phyloP scores from a whole-genome alignment of 257 asterid species.

The Salvia splendens region DNA sequence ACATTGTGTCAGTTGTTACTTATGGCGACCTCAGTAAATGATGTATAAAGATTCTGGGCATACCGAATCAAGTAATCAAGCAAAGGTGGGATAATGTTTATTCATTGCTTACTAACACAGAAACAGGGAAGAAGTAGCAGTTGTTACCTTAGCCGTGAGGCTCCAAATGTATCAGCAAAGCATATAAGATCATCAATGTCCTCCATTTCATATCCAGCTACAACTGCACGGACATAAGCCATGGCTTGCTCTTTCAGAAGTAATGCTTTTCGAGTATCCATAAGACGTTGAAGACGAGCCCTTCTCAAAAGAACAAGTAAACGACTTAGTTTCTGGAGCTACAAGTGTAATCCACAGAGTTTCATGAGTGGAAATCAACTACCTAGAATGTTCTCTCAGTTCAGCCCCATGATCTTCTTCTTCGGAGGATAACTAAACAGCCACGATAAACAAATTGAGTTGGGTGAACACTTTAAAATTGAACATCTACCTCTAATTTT shows the following conservation, averaged over 20 bases:
- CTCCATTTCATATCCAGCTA: slow-evolving; percentile 82
- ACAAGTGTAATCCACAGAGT: background rate
- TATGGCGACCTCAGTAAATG: background rate
- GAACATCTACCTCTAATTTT: background rate
- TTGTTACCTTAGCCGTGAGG: slow-evolving; percentile 67
- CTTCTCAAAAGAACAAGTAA: slow-evolving; percentile 37
- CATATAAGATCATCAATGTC: slow-evolving; percentile 66
- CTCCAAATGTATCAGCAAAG: slow-evolving; percentile 85
- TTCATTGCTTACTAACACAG: background rate
- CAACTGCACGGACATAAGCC: slow-evolving; percentile 93
- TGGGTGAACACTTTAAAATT: slow-evolving; percentile 20
- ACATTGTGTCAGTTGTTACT: background rate
- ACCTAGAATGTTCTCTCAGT: slow-evolving; percentile 73
- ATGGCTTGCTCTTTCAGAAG: slow-evolving; percentile 87
- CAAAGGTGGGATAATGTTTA: background rate
- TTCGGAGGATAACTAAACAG: slow-evolving; percentile 45
- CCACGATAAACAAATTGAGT: slow-evolving; percentile 23
- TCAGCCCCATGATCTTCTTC: slow-evolving; percentile 51
- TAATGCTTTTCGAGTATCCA: slow-evolving; percentile 76
- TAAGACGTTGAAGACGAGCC: slow-evolving; percentile 64
- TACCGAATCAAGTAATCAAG: background rate
- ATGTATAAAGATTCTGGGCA: too few species aligned
- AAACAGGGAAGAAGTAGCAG: background rate
- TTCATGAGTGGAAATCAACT: slow-evolving; percentile 27
- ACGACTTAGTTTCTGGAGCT: slow-evolving; percentile 24